Percentiles rank a stretch among this genome's conserved stretches.
These are phyloP conservation scores for Aspergillus novofumigatus DNA, from an alignment of 2,329 filamentous ascomycete genomes.

Conservation along the genomic window DNA sequence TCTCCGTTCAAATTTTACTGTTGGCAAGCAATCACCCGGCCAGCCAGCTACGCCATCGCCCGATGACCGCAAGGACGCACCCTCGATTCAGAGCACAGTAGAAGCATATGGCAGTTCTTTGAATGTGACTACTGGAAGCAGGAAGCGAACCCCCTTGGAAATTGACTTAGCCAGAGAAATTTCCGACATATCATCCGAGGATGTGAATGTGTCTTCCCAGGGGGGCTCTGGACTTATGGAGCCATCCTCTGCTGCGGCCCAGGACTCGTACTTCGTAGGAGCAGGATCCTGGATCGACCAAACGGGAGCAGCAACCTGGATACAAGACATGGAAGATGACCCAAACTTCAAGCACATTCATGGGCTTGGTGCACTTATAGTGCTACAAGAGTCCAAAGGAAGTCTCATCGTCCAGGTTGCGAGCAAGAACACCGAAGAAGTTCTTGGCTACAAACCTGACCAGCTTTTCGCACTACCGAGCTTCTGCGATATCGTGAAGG, in stretches of 20 bases:
- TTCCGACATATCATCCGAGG: neutral
- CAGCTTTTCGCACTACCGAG: constrained; percentile 69
- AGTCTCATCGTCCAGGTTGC: constrained; percentile 67
- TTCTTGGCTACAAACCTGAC: constrained; percentile 73
- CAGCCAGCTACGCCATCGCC: neutral
- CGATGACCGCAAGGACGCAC: neutral
- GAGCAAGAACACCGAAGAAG: constrained; percentile 72
- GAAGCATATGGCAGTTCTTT: neutral
- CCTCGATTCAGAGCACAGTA: neutral
- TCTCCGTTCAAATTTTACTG: neutral
- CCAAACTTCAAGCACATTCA: neutral
- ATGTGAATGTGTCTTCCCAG: neutral
- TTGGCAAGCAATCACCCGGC: constrained; percentile 1
- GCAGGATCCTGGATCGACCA: neutral
- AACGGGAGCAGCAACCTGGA: neutral
- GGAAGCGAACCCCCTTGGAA: neutral
- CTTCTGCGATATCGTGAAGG: constrained; percentile 78
- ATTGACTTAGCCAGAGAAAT: neutral
- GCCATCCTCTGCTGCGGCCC: neutral
- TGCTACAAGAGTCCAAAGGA: constrained; percentile 62
- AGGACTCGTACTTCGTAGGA: neutral
- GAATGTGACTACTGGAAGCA: neutral
- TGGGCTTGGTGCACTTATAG: constrained; percentile 46
- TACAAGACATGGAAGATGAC: neutral
- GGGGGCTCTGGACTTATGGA: no score